Evolutionary conservation across 495 filamentous ascomycete species (phyloP), one percentile per base, ranked within the genome.

Genomic region (Penicillium goetzii): DNA sequence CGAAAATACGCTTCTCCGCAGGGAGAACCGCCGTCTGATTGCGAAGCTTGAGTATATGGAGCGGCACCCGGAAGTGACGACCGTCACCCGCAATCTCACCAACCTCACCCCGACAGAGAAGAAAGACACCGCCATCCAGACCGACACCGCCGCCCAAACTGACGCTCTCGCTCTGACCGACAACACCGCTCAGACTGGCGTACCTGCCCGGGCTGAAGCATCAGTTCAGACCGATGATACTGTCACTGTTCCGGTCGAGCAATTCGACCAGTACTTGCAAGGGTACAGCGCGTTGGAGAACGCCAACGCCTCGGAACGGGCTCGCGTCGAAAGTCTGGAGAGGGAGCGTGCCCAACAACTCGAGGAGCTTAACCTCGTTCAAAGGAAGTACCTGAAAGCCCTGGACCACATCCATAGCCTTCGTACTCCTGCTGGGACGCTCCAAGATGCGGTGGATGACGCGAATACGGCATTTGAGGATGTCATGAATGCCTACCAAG

Each of bases 121-220:
- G 43, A 47, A 47, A n/a, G 43, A 47, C 43, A 25, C 43, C 43
- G 43, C 43, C 43, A 19, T 19, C 19, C 41, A 21, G 41, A 43
- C 41, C n/a, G 49, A 52, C 25, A 10, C 49, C 49, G 10, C 3
- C 43, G n/a, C 43, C 17, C 25, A 50, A 28, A 17, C 6, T 5
- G 21, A 50, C 21, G 47, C 47, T 50, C 47, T 50, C 47, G 38
- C 38, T 40, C 14, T 50, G 47, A 17, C 25, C 21, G 47, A 23
- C 47, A 23, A 28, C 21, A 25, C 8, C 47, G 21, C 47, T 50
- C 47, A 50, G 21, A 25, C 47, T 50, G 38, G 38, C 12, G 38
- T 14, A 40, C 38, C 38, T 40, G 38, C 38, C 38, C 15, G 4
- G 38, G 15, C 38, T 17, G 47, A 50, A 26, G 47, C 21, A 50